Conservation (phyloP, 2,329 filamentous ascomycete genomes). For the Phaeosphaeriaceae sp. region DNA sequence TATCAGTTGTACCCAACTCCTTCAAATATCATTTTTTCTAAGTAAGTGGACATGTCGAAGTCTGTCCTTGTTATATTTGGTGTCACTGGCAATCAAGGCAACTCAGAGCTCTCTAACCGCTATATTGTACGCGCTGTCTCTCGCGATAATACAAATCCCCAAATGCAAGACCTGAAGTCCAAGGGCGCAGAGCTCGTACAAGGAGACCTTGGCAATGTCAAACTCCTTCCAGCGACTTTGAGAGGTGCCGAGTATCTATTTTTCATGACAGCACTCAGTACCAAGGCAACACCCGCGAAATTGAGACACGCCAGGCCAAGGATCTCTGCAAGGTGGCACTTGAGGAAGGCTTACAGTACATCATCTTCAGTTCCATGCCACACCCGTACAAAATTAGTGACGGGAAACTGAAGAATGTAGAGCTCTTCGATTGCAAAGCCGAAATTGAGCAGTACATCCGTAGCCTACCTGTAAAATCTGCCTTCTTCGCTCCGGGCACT, state of each 20-base stretch:
- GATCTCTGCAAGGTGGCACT: constrained; percentile 41
- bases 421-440: constrained; percentile 65
- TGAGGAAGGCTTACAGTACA: constrained; percentile 42
- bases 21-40: too few relatives aligned
- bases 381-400: constrained; percentile 32
- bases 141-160: constrained; percentile 54
- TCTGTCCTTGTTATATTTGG: constrained; percentile 38
- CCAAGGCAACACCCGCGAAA: constrained; percentile 24
- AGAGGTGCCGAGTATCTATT: constrained; percentile 33
- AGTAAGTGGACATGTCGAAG: constrained; percentile 19
- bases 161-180: constrained; percentile 53
- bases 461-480: constrained; percentile 54
- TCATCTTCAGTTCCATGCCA: constrained; percentile 48
- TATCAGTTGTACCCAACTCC: too few relatives aligned
- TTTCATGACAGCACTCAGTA: constrained; percentile 38
- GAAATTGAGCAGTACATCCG: constrained; percentile 63
- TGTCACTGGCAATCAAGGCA: constrained; percentile 59
- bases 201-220: constrained; percentile 56
- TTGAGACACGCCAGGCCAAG: constrained; percentile 36
- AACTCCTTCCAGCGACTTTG: constrained; percentile 30
- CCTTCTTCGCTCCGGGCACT: constrained; percentile 61
- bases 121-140: constrained; percentile 62
- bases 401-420: constrained; percentile 45
- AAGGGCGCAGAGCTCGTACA: constrained; percentile 60
- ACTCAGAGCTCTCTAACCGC: constrained; percentile 53